These are phyloP conservation scores for Penicillium concentricum DNA, from an alignment of 2,329 filamentous ascomycete genomes.

Conservation along the genomic window DNA sequence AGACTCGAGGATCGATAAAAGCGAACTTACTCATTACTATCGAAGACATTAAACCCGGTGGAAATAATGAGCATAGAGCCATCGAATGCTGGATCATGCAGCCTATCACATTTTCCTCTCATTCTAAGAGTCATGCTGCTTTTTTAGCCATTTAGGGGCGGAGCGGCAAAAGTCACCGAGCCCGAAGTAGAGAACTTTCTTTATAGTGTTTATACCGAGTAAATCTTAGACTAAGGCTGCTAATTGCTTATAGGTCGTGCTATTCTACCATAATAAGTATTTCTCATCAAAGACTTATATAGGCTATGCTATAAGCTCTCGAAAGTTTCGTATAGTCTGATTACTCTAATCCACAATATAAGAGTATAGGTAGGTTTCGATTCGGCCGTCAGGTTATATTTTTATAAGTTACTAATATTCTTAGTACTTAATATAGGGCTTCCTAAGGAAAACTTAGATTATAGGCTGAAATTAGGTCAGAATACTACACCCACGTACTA, in stretches of 20 bases:
- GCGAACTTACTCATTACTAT: conserved; percentile 17
- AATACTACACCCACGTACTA: conserved; percentile 19
- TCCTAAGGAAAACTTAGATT: conserved; percentile 19
- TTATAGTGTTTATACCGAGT: conserved; percentile 15
- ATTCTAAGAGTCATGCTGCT: conserved; percentile 16
- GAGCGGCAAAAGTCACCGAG: conserved; percentile 22
- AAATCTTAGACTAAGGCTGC: conserved; percentile 12
- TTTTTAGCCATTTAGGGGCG: conserved; percentile 20
- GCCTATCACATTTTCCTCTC: conserved; percentile 12
- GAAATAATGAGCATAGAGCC: conserved; percentile 22
- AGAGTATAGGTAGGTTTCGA: conserved; percentile 21
- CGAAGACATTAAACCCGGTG: conserved; percentile 17
- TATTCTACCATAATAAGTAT: conserved; percentile 19
- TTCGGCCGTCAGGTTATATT: conserved; percentile 16
- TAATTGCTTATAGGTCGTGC: conserved; percentile 17
- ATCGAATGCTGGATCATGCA: conserved; percentile 22
- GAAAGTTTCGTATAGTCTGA: conserved; percentile 19
- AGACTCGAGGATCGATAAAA: conserved; percentile 15
- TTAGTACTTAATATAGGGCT: conserved; percentile 21
- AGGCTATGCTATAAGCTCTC: conserved; percentile 21
- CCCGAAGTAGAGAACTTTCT: conserved; percentile 22
- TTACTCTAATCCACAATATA: conserved; percentile 25
- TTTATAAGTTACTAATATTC: conserved; percentile 23
- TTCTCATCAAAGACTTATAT: conserved; percentile 21
- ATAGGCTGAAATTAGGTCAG: conserved; percentile 6